phyloP scores from a whole-genome alignment of 225 moss, liverwort and hornwort species.

The Sphagnum contortum region DNA sequence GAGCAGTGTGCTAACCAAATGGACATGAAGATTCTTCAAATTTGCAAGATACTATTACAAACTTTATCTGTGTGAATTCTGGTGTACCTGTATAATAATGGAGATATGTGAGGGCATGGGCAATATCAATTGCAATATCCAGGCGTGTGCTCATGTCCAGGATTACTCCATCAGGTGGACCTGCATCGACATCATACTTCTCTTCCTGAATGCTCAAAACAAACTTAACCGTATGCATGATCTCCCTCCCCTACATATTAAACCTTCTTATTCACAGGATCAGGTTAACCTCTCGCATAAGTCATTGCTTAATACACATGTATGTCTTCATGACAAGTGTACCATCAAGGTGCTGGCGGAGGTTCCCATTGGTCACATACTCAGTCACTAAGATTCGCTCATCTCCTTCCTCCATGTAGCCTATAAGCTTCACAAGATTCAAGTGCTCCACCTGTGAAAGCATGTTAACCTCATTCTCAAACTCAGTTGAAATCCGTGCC shows the following conservation, averaged over 20 bases:
- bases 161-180: slow-evolving; percentile 1
- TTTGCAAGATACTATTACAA: neutral
- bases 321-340: slow-evolving; percentile 1
- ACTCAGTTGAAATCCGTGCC: slow-evolving; percentile 53
- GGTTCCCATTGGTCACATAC: slow-evolving; percentile 72
- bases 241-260: too few species aligned
- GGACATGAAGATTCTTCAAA: neutral
- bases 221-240: too few species aligned
- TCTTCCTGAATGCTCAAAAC: too few species aligned
- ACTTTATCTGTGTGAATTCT: neutral
- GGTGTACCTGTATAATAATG: slow-evolving; percentile 1
- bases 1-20: too few species aligned
- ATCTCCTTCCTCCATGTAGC: slow-evolving; percentile 58
- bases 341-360: slow-evolving; percentile 83
- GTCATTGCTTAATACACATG: too few species aligned
- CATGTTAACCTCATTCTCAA: slow-evolving; percentile 67
- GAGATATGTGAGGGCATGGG: slow-evolving; percentile 19
- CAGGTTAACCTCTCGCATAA: too few species aligned
- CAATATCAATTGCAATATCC: slow-evolving; percentile 27
- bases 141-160: slow-evolving; percentile 21
- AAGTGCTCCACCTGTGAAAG: slow-evolving; percentile 72
- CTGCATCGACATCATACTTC: slow-evolving; percentile 2
- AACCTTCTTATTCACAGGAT: too few species aligned
- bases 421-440: slow-evolving; percentile 71
- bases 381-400: slow-evolving; percentile 76